phyloP scores from a whole-genome alignment of 371 early-diverging fungal species.

The Mucor saturninus region DNA sequence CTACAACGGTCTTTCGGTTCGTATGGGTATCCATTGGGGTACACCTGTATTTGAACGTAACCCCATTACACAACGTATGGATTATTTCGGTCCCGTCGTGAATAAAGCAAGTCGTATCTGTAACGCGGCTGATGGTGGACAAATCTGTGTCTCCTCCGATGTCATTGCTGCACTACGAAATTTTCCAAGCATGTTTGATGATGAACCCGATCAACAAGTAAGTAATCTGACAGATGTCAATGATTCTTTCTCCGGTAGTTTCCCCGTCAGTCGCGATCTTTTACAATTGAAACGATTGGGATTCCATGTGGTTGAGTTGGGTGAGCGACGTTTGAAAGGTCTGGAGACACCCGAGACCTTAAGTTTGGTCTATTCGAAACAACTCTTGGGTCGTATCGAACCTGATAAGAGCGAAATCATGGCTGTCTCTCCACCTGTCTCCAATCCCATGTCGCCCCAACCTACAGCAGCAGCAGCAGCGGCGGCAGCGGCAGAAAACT shows the following conservation, averaged over 20 bases:
- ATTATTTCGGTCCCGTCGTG: constrained; percentile 96
- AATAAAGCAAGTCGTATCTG: constrained; percentile 89
- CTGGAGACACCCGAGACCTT: constrained; percentile 88
- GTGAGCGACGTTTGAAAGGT: constrained; percentile 89
- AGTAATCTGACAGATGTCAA: constrained; percentile 10
- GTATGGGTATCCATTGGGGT: constrained; percentile 97
- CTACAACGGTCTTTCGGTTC: constrained; percentile 88
- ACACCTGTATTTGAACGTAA: constrained; percentile 90
- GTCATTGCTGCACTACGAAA: constrained; percentile 60
- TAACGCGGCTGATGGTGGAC: constrained; percentile 91
- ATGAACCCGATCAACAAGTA: constrained; percentile 28
- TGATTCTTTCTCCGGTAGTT: constrained; percentile 15
- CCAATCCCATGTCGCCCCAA: background rate
- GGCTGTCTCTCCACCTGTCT: background rate
- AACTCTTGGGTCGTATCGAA: constrained; percentile 56
- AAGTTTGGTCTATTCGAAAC: constrained; percentile 72
- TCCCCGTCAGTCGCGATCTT: constrained; percentile 59
- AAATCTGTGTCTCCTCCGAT: constrained; percentile 78
- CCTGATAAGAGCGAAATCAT: constrained; percentile 41
- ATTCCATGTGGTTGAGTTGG: constrained; percentile 74
- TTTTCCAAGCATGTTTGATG: constrained; percentile 43
- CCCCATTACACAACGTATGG: constrained; percentile 92
- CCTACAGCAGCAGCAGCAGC: background rate
- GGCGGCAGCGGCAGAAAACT: background rate
- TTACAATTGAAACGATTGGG: constrained; percentile 73